Evolutionary conservation across 345 rosid genomes (phyloP).

Genomic region (Lepidium africanum): DNA sequence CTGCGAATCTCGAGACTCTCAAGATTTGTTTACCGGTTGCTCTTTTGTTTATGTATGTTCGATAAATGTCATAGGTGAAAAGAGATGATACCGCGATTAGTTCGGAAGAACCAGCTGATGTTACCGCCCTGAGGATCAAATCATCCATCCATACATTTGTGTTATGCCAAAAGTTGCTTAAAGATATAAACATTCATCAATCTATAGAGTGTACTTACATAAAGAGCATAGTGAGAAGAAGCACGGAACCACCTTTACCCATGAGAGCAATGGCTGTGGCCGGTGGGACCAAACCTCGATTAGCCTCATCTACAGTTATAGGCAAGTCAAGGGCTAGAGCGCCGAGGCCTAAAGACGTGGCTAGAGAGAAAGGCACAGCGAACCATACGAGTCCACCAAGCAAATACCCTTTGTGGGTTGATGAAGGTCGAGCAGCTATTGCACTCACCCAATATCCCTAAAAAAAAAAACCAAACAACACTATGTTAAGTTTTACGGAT

Average conservation of each 20-base stretch:
- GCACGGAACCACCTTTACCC: slow-evolving; percentile 91
- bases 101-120: slow-evolving; percentile 89
- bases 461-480: not conserved
- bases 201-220: slow-evolving; percentile 47
- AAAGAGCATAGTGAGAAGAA: slow-evolving; percentile 89
- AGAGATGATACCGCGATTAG: slow-evolving; percentile 86
- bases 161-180: not conserved
- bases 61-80: slow-evolving; percentile 84
- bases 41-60: slow-evolving; percentile 74
- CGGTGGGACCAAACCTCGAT: slow-evolving; percentile 80
- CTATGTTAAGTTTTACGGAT: no score
- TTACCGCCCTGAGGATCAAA: slow-evolving; percentile 70
- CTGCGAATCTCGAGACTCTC: slow-evolving; percentile 56
- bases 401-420: slow-evolving; percentile 88
- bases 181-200: not conserved
- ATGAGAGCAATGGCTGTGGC: slow-evolving; percentile 92
- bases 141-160: not conserved
- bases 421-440: slow-evolving; percentile 89
- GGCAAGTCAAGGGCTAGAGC: slow-evolving; percentile 94
- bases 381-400: slow-evolving; percentile 94
- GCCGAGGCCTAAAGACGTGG: slow-evolving; percentile 88
- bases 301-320: slow-evolving; percentile 55
- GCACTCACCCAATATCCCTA: slow-evolving; percentile 99
- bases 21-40: slow-evolving; percentile 73
- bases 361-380: slow-evolving; percentile 89